Evolutionary conservation across 164 flowering plant genomes (phyloP), one percentile per base, ranked within the genome.

Genomic region (Chimonanthus salicifolius): DNA sequence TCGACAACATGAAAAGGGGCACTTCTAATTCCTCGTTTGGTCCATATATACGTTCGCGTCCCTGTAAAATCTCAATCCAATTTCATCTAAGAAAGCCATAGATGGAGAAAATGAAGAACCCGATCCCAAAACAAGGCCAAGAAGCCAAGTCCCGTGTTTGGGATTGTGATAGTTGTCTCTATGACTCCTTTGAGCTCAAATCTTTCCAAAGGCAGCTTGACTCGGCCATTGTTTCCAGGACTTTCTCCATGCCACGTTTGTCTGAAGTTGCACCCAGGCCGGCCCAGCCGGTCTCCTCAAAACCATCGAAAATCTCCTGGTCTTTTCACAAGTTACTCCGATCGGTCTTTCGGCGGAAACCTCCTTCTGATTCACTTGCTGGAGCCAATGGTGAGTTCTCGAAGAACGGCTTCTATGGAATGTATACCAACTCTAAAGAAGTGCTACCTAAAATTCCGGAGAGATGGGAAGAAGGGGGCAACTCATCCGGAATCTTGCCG

Each of bases 131-230:
- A 62, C 49, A 54, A 16, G 20, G 10, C 51, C 72, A 47, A 54
- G 60, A 54, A 54, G 73, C 58, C 49, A 76, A 76, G n/a, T 10
- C 74, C 51, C 74, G 13, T 16, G 79, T 90, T 3, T 94, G 98
- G 98, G 98, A 94, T 68, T 88, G 97, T 69, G 96, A 80, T 4
- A 94, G 98, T 78, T 75, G 90, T 0, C 92, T 94, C 33, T 94
- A 94, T 76, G 98, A 94, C 78, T 94, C 98, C 20, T 89, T 90
- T 79, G 98, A 94, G 91, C 87, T 88, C 68, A 85, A 88, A 46
- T 87, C 98, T 0, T 87, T 94, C 85, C 75, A 84, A n/a, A 88
- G 82, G 47, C 94, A 90, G 46, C 96, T 94, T 44, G 87, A 90
- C 76, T 86, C 90, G 0, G 94, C 96, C 74, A 86, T 92, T 33